Conservation (phyloP, 768 basidiomycete species). For the Kwoniella pini region DNA sequence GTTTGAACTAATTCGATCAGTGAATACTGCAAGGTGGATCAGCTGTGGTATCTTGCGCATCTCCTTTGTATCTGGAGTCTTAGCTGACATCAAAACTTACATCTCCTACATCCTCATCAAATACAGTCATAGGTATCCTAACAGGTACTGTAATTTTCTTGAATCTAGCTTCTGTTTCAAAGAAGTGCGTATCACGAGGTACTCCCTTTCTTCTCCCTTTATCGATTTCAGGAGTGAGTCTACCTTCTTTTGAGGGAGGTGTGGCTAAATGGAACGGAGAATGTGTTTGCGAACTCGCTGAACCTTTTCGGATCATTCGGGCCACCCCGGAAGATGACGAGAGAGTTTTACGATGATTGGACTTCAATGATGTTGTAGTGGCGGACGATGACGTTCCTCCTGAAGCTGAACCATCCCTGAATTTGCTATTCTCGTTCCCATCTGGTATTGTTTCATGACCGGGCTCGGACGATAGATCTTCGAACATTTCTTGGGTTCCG, state of each 20-base stretch:
- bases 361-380: neutral
- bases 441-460: conserved; percentile 2
- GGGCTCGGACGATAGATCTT: conserved; percentile 18
- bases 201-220: conserved; percentile 26
- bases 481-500: conserved; percentile 20
- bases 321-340: conserved; percentile 3
- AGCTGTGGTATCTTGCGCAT: no score
- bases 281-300: conserved; percentile 17
- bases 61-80: no score
- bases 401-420: neutral
- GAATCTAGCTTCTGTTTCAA: conserved; percentile 79
- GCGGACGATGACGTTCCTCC: neutral
- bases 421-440: neutral
- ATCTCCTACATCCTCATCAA: conserved; percentile 94
- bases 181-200: conserved; percentile 89
- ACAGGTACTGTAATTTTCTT: conserved; percentile 80
- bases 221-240: conserved; percentile 19
- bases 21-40: conserved; percentile 87
- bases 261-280: conserved; percentile 13
- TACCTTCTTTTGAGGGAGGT: conserved; percentile 22
- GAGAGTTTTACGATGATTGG: conserved; percentile 14
- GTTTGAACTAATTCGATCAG: conserved; percentile 84
- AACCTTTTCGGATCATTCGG: conserved; percentile 25
- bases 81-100: conserved; percentile 60
- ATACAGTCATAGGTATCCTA: conserved; percentile 83